Evolutionary conservation across 2,329 filamentous ascomycete genomes (phyloP), one percentile per base, ranked within the genome.

Genomic region (Apiospora malaysiana): DNA sequence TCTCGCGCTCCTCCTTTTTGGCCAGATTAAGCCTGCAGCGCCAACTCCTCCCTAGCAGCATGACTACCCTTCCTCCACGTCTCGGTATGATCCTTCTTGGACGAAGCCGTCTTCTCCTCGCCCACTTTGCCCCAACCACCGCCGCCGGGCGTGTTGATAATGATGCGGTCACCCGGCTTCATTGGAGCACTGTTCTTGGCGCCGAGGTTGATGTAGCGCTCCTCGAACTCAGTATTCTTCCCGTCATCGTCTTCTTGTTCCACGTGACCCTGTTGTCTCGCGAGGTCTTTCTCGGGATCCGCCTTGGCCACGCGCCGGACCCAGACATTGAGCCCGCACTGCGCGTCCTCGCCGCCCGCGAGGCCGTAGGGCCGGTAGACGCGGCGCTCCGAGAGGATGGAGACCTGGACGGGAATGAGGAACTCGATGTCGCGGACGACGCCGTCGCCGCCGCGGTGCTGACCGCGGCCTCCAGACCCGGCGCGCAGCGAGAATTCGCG

Each of bases 291-390:
- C 79, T 86, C 85, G 79, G 85, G 85, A 76, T 85, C 85, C 1
- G 83, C 83, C 79, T 89, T 90, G 74, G 86, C 84, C 69, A 95
- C 91, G 72, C 89, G 91, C 9, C 93, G 86, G 43, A 97, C 91
- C 95, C 95, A 98, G 65, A 97, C 84, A 76, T 98, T 98, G 72
- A 95, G 83, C 0, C 95, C 95, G 68, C 92, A 92, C 75, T 89
- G 83, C 0, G 90, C 95, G 72, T 95, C 92, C 70, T 91, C 91
- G 4, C 95, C 95, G 0, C 95, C 95, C 27, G 90, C 91, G 71
- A 98, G 86, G 0, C 95, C 95, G 75, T 95, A 97, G 0, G 91
- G 92, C 69, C 88, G 87, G 76, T 92, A 92, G 0, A 94, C 91
- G 49, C 92, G 83, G 37, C 92, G 80, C 81, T 94, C 92, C 46